Conservation (phyloP, 768 basidiomycete species). For the Kockovaella imperatae region DNA sequence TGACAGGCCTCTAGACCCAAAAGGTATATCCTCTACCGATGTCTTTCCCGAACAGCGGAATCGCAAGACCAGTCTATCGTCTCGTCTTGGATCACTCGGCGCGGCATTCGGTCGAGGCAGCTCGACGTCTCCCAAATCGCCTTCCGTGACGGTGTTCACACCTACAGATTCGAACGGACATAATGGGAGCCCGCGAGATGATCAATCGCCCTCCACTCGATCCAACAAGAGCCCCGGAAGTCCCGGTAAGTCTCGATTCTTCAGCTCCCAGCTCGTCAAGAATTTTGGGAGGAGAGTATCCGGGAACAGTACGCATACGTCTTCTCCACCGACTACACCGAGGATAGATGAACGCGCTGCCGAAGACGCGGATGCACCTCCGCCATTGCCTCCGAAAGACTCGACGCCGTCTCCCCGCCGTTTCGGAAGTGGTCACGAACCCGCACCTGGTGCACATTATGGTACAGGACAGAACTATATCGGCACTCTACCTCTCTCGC, state of each 20-base stretch:
- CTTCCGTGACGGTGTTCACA: too few relatives aligned
- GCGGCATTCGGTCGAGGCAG: conserved; percentile 1
- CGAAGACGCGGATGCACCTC: not conserved
- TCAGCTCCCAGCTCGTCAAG: not conserved
- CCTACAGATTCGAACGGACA: not conserved
- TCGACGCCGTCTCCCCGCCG: not conserved
- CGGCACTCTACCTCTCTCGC: too few relatives aligned
- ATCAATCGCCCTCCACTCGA: not conserved
- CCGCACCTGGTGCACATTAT: not conserved
- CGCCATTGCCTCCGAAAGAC: conserved; percentile 5
- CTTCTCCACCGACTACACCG: not conserved
- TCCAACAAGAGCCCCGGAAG: not conserved
- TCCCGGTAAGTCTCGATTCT: not conserved
- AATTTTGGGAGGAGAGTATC: not conserved
- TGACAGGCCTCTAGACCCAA: too few relatives aligned
- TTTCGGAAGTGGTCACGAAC: not conserved
- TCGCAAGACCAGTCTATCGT: too few relatives aligned
- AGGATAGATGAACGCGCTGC: not conserved
- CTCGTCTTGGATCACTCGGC: not conserved
- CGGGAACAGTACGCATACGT: too few relatives aligned
- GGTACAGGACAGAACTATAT: not conserved
- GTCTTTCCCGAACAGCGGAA: too few relatives aligned
- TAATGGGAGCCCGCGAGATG: not conserved
- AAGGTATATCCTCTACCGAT: too few relatives aligned
- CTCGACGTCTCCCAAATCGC: not conserved